phyloP scores from a whole-genome alignment of 2,329 filamentous ascomycete genomes.

The Neopestalotiopsis rosae region DNA sequence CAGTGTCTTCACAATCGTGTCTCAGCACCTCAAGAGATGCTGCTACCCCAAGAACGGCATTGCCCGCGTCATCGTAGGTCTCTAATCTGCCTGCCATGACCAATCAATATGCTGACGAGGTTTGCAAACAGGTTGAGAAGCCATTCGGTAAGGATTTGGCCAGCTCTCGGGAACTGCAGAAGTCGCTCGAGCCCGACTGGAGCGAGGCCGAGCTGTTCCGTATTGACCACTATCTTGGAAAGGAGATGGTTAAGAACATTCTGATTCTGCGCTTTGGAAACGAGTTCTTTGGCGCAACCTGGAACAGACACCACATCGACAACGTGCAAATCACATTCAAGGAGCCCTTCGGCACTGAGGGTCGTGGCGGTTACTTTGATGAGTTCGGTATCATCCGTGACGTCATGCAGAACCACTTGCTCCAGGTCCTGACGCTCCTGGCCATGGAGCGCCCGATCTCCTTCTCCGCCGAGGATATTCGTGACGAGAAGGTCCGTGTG shows the following conservation, averaged over 20 bases:
- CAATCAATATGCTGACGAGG: background rate
- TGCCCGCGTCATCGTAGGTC: slow-evolving; percentile 86
- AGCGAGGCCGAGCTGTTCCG: slow-evolving; percentile 98
- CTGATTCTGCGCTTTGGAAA: slow-evolving; percentile 97
- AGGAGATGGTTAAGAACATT: slow-evolving; percentile 99
- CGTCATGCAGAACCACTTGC: slow-evolving; percentile 99
- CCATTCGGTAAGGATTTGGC: slow-evolving; percentile 97
- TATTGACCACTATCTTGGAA: slow-evolving; percentile 98
- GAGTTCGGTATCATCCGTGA: slow-evolving; percentile 99
- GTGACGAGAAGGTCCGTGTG: slow-evolving; percentile 97
- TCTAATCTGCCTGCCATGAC: background rate
- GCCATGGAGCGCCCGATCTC: slow-evolving; percentile 99
- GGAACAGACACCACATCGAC: slow-evolving; percentile 99
- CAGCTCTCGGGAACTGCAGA: slow-evolving; percentile 93
- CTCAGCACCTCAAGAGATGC: slow-evolving; percentile 95
- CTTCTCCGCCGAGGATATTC: slow-evolving; percentile 97
- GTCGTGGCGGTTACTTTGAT: slow-evolving; percentile 97
- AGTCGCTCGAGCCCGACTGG: slow-evolving; percentile 96
- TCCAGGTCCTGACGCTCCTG: slow-evolving; percentile 93
- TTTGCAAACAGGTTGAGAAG: slow-evolving; percentile 81
- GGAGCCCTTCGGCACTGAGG: slow-evolving; percentile 98
- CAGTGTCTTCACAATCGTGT: slow-evolving; percentile 97
- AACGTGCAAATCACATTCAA: slow-evolving; percentile 99
- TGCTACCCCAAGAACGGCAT: slow-evolving; percentile 93
- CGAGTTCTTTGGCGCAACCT: slow-evolving; percentile 97